Evolutionary conservation across 129 eudicot species (phyloP).

Genomic region (Saposhnikovia divaricata): DNA sequence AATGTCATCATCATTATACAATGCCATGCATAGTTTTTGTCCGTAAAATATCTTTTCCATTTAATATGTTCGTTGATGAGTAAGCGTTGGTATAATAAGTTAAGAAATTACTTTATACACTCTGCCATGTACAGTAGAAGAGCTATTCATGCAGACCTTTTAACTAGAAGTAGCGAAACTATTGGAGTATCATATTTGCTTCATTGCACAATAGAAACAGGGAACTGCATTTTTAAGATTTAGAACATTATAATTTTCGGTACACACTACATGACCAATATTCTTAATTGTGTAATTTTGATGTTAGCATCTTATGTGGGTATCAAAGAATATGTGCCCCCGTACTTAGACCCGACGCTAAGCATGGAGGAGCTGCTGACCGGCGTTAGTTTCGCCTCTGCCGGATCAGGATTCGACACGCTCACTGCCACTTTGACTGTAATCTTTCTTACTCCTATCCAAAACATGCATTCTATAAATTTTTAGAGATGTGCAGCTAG

Average conservation of each 20-base stretch:
- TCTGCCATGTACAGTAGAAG: no score
- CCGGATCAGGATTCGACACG: slow-evolving; percentile 68
- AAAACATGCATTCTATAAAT: no score
- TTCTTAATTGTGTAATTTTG: neutral
- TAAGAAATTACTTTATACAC: no score
- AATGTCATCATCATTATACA: neutral
- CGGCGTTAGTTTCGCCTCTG: slow-evolving; percentile 87
- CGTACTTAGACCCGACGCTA: slow-evolving; percentile 73
- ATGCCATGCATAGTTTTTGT: neutral
- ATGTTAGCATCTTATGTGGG: slow-evolving; percentile 51
- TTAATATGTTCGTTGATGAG: no score
- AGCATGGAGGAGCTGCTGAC: slow-evolving; percentile 53
- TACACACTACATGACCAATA: neutral
- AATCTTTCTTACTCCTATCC: slow-evolving; percentile 1
- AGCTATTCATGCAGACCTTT: no score
- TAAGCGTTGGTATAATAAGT: no score
- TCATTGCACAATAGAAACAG: neutral
- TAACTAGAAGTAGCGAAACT: no score
- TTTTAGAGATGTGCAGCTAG: no score
- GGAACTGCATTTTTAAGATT: neutral
- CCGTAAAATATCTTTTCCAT: no score
- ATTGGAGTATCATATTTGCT: no score
- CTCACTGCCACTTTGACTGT: slow-evolving; percentile 45
- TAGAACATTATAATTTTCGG: neutral
- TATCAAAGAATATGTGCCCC: slow-evolving; percentile 46